phyloP scores from a whole-genome alignment of 2,329 filamentous ascomycete genomes.

The Fusarium sublunatum region DNA sequence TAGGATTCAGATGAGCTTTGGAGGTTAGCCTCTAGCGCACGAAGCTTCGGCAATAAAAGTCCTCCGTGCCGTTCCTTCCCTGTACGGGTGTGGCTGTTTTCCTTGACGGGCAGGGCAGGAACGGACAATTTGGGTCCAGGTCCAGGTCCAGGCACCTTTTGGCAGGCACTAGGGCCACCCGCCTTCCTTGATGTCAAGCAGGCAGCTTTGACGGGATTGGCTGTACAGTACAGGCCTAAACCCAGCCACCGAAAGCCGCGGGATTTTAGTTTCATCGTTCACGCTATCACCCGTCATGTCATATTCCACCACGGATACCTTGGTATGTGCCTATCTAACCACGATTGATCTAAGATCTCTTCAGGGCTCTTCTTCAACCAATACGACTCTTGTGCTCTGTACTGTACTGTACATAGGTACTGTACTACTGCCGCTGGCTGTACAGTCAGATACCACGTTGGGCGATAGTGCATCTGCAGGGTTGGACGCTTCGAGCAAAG shows the following conservation, averaged over 20 bases:
- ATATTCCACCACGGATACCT: slow-evolving; percentile 36
- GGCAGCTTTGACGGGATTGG: slow-evolving; percentile 16
- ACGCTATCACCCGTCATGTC: slow-evolving; percentile 37
- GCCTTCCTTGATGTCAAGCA: slow-evolving; percentile 11
- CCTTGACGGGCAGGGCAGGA: background rate
- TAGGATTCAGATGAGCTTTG: background rate
- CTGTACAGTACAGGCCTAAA: slow-evolving; percentile 13
- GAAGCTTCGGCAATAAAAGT: slow-evolving; percentile 15
- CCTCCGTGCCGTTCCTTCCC: slow-evolving; percentile 1
- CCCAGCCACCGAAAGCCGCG: slow-evolving; percentile 19
- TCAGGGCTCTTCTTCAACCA: slow-evolving; percentile 40
- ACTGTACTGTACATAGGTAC: background rate
- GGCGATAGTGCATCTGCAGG: slow-evolving; percentile 42
- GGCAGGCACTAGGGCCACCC: slow-evolving; percentile 40
- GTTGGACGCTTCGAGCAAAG: slow-evolving; percentile 42
- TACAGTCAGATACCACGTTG: slow-evolving; percentile 34
- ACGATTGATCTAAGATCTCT: slow-evolving; percentile 45
- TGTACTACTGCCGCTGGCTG: slow-evolving; percentile 18
- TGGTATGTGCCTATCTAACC: slow-evolving; percentile 6
- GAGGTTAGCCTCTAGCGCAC: too few species aligned
- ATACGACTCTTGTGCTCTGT: background rate
- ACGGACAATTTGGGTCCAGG: background rate
- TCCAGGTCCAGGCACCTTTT: slow-evolving; percentile 16
- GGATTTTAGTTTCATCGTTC: slow-evolving; percentile 33
- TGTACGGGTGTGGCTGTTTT: slow-evolving; percentile 1